Evolutionary conservation across 2,329 filamentous ascomycete species (phyloP).

Genomic region (Botrytis byssoidea): DNA sequence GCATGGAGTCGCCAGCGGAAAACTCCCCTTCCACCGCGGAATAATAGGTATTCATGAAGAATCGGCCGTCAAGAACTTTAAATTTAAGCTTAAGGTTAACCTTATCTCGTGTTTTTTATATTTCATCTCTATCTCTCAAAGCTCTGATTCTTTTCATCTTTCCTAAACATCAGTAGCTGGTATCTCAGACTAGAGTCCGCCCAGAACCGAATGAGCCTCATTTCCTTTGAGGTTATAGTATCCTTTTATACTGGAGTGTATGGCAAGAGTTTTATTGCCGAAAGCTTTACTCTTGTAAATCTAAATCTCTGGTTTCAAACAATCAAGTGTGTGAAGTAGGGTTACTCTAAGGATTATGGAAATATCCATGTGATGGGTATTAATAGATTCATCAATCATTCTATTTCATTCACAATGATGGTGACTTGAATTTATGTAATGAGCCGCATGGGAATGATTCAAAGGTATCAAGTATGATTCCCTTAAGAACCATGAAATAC

Average conservation of each 20-base stretch:
- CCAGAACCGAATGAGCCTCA: too few relatives aligned
- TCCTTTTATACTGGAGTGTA: neutral
- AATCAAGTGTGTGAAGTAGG: neutral
- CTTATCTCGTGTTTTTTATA: too few relatives aligned
- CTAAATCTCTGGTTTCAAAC: neutral
- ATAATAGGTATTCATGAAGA: too few relatives aligned
- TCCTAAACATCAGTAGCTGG: too few relatives aligned
- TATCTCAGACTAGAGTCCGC: too few relatives aligned
- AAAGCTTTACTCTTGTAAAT: neutral
- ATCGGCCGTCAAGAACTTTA: too few relatives aligned
- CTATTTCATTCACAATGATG: neutral
- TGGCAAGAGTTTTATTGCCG: neutral
- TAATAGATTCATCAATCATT: neutral
- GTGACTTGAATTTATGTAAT: neutral
- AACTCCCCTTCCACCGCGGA: too few relatives aligned
- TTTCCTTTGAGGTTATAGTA: neutral
- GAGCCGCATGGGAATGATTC: neutral
- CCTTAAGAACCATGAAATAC: neutral
- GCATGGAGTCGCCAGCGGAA: too few relatives aligned
- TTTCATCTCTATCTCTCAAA: too few relatives aligned
- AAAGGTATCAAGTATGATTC: neutral
- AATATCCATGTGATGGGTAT: neutral
- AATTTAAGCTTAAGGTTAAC: too few relatives aligned
- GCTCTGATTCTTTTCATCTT: too few relatives aligned
- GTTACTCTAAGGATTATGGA: neutral